phyloP scores from a whole-genome alignment of 23 red algal species.

The Gracilariopsis chorda region DNA sequence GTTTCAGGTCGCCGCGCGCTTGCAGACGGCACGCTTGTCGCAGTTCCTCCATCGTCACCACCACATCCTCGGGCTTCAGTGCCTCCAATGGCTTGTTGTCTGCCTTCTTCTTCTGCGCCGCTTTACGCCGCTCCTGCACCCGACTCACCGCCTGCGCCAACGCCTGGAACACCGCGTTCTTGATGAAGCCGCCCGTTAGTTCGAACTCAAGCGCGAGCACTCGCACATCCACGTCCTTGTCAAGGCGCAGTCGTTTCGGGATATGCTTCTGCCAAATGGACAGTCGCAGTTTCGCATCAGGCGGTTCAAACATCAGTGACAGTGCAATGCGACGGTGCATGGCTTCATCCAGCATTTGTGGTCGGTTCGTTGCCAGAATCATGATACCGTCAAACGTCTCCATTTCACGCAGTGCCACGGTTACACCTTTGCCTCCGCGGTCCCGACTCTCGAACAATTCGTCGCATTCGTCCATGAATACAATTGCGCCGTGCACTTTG shows the following conservation, averaged over 20 bases:
- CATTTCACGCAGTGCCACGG: constrained; percentile 59
- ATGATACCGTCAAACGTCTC: constrained; percentile 73
- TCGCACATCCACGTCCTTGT: constrained; percentile 49
- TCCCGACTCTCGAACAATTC: constrained; percentile 65
- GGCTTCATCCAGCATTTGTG: constrained; percentile 64
- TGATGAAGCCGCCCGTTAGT: constrained; percentile 60
- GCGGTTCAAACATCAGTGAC: constrained; percentile 50
- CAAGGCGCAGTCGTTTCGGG: constrained; percentile 38
- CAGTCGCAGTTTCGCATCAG: constrained; percentile 53
- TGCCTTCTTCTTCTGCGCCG: not conserved
- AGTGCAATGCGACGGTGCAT: constrained; percentile 62
- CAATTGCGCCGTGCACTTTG: constrained; percentile 58
- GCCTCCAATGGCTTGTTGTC: not conserved
- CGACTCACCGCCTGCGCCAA: constrained; percentile 59
- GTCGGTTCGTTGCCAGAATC: constrained; percentile 69
- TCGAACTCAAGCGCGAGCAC: constrained; percentile 62
- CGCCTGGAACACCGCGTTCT: constrained; percentile 68
- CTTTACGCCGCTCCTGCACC: constrained; percentile 19
- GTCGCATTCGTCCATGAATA: constrained; percentile 69
- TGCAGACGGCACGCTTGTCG: constrained; percentile 54
- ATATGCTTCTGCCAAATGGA: constrained; percentile 61
- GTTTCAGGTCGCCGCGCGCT: constrained; percentile 55
- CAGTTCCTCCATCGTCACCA: constrained; percentile 54
- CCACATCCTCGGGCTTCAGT: constrained; percentile 29
- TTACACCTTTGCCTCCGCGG: constrained; percentile 57